Base-by-base conservation (phyloP, 2,329 filamentous ascomycete genomes). In the Magnaporthales sp. region DNA sequence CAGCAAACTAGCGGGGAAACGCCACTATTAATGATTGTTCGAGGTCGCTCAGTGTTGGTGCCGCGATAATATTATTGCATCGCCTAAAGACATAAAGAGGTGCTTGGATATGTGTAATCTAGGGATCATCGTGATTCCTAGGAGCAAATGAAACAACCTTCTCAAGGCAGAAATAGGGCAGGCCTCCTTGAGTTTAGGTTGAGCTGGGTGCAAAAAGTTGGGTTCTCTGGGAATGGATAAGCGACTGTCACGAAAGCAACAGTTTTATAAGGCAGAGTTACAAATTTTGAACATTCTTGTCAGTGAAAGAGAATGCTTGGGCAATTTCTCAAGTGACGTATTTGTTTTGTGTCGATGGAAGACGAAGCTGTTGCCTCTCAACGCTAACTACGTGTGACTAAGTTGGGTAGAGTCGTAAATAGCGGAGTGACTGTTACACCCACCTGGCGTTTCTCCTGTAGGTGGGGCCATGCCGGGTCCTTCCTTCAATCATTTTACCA, bases 111-210 rank as follows among this genome's bases (percentile, higher is more conserved):
- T 67, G 61, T 73, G 72, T 77, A 76, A 78, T 77, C 71, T 77
- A 70, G 73, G 69, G 73, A 79, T 78, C 79, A 80, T 80, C 71
- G 79, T 80, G 73, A 65, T 56, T 32, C 61, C 60, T 26, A 15
- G 26, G 62, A 10, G 38, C n/a, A 27, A 31, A 46, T 8, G n/a
- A 24, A 22, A 51, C 24, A 32, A 24, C 10, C 24, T 32, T 15
- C 32, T 24, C 32, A 11, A 11, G 38, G 62, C 62, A 64, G 26
- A 64, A 22, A 46, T 19, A 22, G 29, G 22, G 13, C 30, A 51
- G 22, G 8, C 54, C 54, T 22, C 13, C 54, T 58, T 26, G 54
- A 15, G 22, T 58, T 26, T 24, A 24, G 11, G 24, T 58, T 22
- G 22, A 46, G 38, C 9, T 46, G 4, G 2, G 38, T 46, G 38